These are phyloP conservation scores for Trichocladium antarcticum DNA, from an alignment of 495 filamentous ascomycete species.

Conservation along the genomic window DNA sequence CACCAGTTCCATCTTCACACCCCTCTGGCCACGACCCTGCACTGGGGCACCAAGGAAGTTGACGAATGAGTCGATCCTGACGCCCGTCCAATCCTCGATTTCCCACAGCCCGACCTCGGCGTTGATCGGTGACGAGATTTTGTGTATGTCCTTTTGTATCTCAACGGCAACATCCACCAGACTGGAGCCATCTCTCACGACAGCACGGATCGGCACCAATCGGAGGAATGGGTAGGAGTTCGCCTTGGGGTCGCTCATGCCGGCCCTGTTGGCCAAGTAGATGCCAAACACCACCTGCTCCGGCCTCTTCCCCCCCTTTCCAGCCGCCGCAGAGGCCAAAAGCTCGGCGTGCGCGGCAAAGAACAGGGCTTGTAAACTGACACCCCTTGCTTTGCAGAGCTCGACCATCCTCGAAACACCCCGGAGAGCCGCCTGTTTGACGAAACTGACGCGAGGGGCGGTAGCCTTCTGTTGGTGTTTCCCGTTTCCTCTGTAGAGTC, in stretches of 20 bases:
- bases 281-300: constrained; percentile 32
- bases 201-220: constrained; percentile 33
- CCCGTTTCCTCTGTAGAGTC: no score
- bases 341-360: constrained; percentile 32
- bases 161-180: constrained; percentile 18
- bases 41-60: constrained; percentile 42
- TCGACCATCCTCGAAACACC: constrained; percentile 1
- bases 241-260: constrained; percentile 9
- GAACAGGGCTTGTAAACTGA: constrained; percentile 34
- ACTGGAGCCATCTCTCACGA: not conserved
- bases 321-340: not conserved
- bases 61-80: constrained; percentile 40
- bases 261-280: constrained; percentile 36
- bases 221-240: constrained; percentile 30
- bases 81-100: constrained; percentile 37
- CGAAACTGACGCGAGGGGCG: constrained; percentile 6
- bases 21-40: not conserved
- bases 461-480: not conserved
- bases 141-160: constrained; percentile 34
- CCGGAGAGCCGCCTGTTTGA: constrained; percentile 11
- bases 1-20: not conserved
- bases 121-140: constrained; percentile 27
- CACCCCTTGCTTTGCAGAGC: constrained; percentile 17
- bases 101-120: constrained; percentile 38
- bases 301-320: not conserved